Evolutionary conservation across 2,329 filamentous ascomycete genomes (phyloP).

Genomic region (Colletotrichum horii): DNA sequence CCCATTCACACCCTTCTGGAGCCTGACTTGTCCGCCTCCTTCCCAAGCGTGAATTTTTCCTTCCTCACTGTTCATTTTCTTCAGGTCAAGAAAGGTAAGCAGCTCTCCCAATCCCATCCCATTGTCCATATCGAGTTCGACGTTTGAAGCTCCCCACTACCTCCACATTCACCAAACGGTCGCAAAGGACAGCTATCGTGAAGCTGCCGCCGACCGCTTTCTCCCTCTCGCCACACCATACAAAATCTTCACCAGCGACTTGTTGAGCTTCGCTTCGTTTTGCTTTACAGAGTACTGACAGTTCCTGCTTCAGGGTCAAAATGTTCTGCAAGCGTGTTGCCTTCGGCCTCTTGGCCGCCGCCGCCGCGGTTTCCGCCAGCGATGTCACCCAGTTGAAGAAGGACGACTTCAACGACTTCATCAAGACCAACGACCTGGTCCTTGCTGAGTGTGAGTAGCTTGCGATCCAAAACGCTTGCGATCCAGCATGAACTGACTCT

Average conservation of each 20-base stretch:
- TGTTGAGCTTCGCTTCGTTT: not conserved
- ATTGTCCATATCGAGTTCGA: not conserved
- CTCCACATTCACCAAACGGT: not conserved
- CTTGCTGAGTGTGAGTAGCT: constrained; percentile 83
- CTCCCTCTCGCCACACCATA: not conserved
- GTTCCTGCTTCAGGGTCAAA: constrained; percentile 26
- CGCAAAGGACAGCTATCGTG: not conserved
- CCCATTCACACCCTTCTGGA: not conserved
- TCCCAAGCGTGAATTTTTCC: constrained; percentile 5
- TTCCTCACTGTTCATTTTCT: constrained; percentile 18
- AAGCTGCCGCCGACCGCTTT: not conserved
- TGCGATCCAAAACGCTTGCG: constrained; percentile 16
- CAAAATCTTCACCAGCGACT: not conserved
- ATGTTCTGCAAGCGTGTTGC: constrained; percentile 59
- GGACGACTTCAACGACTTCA: constrained; percentile 86
- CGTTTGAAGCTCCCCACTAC: not conserved
- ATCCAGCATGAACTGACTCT: constrained; percentile 38
- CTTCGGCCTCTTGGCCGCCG: constrained; percentile 59
- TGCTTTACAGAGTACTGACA: not conserved
- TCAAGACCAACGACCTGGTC: constrained; percentile 85
- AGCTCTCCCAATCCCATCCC: not conserved
- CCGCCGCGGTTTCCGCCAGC: constrained; percentile 64
- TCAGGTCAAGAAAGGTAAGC: constrained; percentile 20
- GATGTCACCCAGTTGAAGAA: constrained; percentile 87
- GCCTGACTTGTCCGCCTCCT: not conserved